Evolutionary conservation across 2,329 filamentous ascomycete species (phyloP).

Genomic region (Ramularia endophylla): DNA sequence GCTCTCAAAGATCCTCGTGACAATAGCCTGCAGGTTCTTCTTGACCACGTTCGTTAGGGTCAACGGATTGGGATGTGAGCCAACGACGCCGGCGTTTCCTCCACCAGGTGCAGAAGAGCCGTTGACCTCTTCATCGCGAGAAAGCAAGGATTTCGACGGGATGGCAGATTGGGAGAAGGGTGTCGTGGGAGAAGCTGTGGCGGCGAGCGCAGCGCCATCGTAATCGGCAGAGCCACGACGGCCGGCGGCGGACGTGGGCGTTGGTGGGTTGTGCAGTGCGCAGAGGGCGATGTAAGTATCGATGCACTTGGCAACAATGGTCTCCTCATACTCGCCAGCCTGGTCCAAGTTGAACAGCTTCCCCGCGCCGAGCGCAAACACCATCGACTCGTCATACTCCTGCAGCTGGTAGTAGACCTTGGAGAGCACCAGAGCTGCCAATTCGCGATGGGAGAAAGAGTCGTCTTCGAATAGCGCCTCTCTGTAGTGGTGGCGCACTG

Average conservation of each 20-base stretch:
- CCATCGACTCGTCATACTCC: constrained; percentile 99
- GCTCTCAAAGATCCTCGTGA: constrained; percentile 84
- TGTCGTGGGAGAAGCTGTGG: constrained; percentile 78
- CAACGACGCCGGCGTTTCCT: constrained; percentile 49
- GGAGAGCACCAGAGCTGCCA: constrained; percentile 88
- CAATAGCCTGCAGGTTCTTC: constrained; percentile 72
- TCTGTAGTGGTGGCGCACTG: constrained; percentile 44
- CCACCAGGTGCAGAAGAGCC: constrained; percentile 52
- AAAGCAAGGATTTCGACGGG: constrained; percentile 92
- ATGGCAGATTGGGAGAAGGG: constrained; percentile 92
- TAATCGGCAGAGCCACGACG: constrained; percentile 51
- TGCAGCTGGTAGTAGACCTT: constrained; percentile 99
- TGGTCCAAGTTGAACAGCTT: constrained; percentile 91
- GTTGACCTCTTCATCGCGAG: constrained; percentile 64
- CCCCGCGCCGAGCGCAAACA: constrained; percentile 89
- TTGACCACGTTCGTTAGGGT: constrained; percentile 69
- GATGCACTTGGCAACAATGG: constrained; percentile 94
- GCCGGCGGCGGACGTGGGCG: constrained; percentile 20
- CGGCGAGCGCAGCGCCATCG: constrained; percentile 51
- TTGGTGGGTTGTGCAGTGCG: constrained; percentile 52
- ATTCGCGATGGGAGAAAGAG: constrained; percentile 83
- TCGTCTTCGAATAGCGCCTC: constrained; percentile 98
- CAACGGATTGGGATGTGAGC: constrained; percentile 53
- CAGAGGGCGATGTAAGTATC: constrained; percentile 92
- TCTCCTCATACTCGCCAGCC: constrained; percentile 95